A percentile compares a stretch with the other conserved stretches of the same genome.
Evolutionary conservation across 768 basidiomycete species (phyloP).

Genomic region (Russula dissimulans): DNA sequence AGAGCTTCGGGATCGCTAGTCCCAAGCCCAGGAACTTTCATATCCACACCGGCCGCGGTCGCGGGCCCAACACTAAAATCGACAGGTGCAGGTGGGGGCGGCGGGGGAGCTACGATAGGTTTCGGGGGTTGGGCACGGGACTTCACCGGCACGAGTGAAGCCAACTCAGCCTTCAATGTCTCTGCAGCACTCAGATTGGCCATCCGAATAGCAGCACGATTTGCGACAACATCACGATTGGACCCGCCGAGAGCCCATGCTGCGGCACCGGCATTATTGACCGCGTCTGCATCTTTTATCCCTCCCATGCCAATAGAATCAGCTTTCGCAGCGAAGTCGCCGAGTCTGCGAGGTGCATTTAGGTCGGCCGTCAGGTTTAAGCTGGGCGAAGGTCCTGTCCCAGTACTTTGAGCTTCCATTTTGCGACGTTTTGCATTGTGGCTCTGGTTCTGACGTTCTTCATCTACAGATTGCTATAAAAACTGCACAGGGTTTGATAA

Average conservation of each 20-base stretch:
- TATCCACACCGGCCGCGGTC: conserved; percentile 15
- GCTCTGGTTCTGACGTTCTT: conserved; percentile 84
- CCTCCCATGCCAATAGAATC: conserved; percentile 73
- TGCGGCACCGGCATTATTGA: conserved; percentile 48
- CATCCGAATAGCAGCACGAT: conserved; percentile 83
- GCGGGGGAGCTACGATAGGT: conserved; percentile 19
- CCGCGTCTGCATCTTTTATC: conserved; percentile 47
- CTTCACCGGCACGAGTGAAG: conserved; percentile 40
- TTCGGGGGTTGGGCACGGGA: conserved; percentile 20
- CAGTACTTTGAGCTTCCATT: conserved; percentile 40
- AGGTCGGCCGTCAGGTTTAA: conserved; percentile 41
- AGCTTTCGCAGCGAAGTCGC: conserved; percentile 66
- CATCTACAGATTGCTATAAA: conserved; percentile 43
- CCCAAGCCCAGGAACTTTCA: conserved; percentile 34
- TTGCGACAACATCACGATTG: conserved; percentile 86
- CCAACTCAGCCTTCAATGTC: conserved; percentile 82
- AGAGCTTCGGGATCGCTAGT: conserved; percentile 10
- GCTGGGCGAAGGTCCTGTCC: conserved; percentile 39
- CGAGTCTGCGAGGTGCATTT: conserved; percentile 31
- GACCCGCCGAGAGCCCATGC: conserved; percentile 71
- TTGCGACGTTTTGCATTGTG: conserved; percentile 72
- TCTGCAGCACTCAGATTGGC: conserved; percentile 97
- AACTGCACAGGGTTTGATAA: not conserved
- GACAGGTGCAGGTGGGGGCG: conserved; percentile 16
- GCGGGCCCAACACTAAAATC: conserved; percentile 20